Percentiles rank a stretch among this genome's conserved stretches.
Conservation (phyloP, 2,329 filamentous ascomycete species). For the Juglanconis juglandina region DNA sequence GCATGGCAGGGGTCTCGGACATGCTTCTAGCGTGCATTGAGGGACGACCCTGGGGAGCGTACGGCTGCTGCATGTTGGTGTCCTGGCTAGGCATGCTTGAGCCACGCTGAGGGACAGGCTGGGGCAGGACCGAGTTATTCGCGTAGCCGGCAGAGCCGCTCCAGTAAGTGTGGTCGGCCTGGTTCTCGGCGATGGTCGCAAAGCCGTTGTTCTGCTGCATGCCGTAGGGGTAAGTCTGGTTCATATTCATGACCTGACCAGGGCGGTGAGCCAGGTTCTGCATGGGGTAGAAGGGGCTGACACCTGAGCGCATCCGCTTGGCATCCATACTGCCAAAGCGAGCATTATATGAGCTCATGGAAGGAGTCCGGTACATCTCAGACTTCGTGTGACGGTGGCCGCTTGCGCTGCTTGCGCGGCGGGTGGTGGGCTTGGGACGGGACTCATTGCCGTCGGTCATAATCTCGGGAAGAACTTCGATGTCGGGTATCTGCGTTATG, state of each 20-base stretch:
- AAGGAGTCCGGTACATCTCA: conserved; percentile 21
- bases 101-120: conserved; percentile 14
- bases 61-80: conserved; percentile 9
- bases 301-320: conserved; percentile 16
- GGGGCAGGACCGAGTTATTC: conserved; percentile 20
- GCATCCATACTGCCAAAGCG: conserved; percentile 6
- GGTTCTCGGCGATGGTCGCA: conserved; percentile 32
- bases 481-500: conserved; percentile 50
- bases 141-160: conserved; percentile 12
- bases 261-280: conserved; percentile 28
- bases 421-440: conserved; percentile 21
- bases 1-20: conserved; percentile 16
- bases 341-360: conserved; percentile 16
- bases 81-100: neutral
- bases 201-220: conserved; percentile 22
- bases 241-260: neutral
- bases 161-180: conserved; percentile 28
- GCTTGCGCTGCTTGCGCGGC: conserved; percentile 21
- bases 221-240: conserved; percentile 5
- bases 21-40: conserved; percentile 17
- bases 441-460: conserved; percentile 31
- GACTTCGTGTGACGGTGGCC: conserved; percentile 17
- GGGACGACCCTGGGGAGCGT: conserved; percentile 9
- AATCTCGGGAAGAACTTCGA: conserved; percentile 58
- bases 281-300: conserved; percentile 9